Base-by-base conservation (phyloP, 305 asterid species). In the Solanum hybrid region DNA sequence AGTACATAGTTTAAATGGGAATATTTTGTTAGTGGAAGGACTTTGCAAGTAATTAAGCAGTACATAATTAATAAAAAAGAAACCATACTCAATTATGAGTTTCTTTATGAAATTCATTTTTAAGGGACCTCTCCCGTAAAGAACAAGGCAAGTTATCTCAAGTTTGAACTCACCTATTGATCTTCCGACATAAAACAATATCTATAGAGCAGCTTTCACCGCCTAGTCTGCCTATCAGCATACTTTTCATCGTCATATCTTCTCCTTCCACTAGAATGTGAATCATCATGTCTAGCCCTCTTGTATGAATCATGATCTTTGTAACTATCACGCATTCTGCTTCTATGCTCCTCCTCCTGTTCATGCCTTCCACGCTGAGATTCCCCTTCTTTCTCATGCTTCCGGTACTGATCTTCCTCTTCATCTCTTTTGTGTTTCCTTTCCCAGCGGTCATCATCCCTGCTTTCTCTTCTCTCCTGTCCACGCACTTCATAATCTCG, bases 241-340 rank as follows among this genome's bases (percentile, higher is more conserved):
- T 91, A 81, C 91, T 93, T 93, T 72, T 92, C 98, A 89, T 93
- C 95, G 73, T 92, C 93, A 36, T 89, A 90, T 89, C 93, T 94
- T 91, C 91, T 93, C 45, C 94, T 90, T 32, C 95, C 94, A 87
- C 93, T 87, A 87, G 95, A 94, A 38, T 89, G 95, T 10, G 57
- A 93, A 89, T 94, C 99, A 78, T 95, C 97, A 88, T 93, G 87
- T 87, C 94, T 93, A 81, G 89, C 91, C 92, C 97, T 95, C 95
- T 94, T 95, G 61, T 93, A 91, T 88, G 93, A 68, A 33, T 90
- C 92, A 17, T 10, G 77, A 26, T 90, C 95, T 90, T 93, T 90
- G 10, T 93, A 94, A 89, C 93, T 92, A 83, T 92, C 95, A 89
- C 93, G 92, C 82, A 92, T 92, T 77, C 90, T 90, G 89, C 93